These are phyloP conservation scores for Botrytis byssoidea DNA, from an alignment of 2,329 filamentous ascomycete genomes.

Conservation along the genomic window DNA sequence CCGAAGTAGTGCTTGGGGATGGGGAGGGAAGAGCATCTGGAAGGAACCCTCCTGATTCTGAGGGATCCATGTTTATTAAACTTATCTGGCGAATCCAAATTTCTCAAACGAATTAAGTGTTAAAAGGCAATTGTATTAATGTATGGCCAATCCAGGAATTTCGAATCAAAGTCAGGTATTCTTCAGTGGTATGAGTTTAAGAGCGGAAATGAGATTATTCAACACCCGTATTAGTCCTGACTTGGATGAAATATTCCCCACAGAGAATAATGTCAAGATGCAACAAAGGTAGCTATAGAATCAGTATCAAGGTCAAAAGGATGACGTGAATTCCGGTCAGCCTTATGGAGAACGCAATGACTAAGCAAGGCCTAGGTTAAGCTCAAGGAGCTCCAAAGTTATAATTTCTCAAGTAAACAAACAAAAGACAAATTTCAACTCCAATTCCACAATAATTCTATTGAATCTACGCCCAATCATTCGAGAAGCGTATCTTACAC, in stretches of 20 bases:
- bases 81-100: neutral
- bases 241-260: neutral
- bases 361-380: slow-evolving; percentile 9
- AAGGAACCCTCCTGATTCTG: slow-evolving; percentile 51
- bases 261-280: neutral
- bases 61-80: slow-evolving; percentile 4
- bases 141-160: neutral
- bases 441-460: neutral
- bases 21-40: slow-evolving; percentile 50
- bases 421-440: neutral
- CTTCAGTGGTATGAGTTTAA: neutral
- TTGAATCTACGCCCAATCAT: neutral
- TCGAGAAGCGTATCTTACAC: neutral
- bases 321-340: neutral
- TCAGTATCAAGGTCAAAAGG: neutral
- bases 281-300: neutral
- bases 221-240: neutral
- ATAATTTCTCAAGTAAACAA: neutral
- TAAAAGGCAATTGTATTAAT: neutral
- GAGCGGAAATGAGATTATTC: no score
- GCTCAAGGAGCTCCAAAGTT: slow-evolving; percentile 9
- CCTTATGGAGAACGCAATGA: neutral
- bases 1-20: slow-evolving; percentile 51
- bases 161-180: no score
- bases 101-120: neutral